Conservation (phyloP, 2,329 filamentous ascomycete genomes). For the Bertia moriformis region DNA sequence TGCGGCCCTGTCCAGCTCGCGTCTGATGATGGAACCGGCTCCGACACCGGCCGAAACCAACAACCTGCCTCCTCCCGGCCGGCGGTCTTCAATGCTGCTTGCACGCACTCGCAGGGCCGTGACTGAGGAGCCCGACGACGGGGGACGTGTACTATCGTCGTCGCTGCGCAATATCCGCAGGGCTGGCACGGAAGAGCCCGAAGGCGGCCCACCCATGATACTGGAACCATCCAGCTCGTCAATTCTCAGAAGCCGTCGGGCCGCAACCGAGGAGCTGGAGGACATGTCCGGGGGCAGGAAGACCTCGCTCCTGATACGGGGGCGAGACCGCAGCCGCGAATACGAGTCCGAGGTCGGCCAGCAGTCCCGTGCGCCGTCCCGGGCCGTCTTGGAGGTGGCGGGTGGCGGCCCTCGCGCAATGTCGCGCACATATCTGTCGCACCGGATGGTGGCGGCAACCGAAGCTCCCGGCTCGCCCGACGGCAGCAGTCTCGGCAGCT, state of each 20-base stretch:
- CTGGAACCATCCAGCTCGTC: background rate
- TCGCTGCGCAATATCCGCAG: background rate
- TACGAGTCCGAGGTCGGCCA: background rate
- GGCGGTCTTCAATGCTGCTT: background rate
- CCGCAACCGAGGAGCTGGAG: background rate
- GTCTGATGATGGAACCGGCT: background rate
- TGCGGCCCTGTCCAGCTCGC: background rate
- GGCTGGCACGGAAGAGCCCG: background rate
- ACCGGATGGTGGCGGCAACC: no score
- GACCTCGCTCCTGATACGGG: background rate
- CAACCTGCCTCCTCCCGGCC: no score
- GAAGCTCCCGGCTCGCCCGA: no score
- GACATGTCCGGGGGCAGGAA: no score
- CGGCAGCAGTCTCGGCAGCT: background rate
- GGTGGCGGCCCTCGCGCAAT: background rate
- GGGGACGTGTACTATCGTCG: background rate
- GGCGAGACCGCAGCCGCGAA: no score
- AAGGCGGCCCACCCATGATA: background rate
- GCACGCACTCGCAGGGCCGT: background rate
- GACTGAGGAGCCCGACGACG: background rate
- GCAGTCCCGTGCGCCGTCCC: background rate
- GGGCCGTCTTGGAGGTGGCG: background rate
- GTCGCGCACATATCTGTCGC: background rate
- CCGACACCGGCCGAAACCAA: background rate
- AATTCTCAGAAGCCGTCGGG: background rate